phyloP scores from a whole-genome alignment of 2,329 filamentous ascomycete genomes.

The Cladosporium sp. region DNA sequence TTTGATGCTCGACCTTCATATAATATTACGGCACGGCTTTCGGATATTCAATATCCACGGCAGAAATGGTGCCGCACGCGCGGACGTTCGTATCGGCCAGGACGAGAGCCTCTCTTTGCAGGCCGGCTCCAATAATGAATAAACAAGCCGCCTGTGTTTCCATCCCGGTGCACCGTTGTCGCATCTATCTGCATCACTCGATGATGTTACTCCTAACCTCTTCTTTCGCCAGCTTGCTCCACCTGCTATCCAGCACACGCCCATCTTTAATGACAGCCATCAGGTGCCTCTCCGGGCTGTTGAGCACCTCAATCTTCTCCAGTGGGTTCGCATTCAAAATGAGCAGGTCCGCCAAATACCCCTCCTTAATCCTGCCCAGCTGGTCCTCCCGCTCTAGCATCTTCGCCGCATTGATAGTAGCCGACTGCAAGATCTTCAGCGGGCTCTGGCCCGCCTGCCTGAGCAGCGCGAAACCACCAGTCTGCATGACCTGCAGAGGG shows the following conservation, averaged over 20 bases:
- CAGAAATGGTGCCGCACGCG: no score
- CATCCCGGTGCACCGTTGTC: background rate
- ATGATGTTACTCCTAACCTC: background rate
- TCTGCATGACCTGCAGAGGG: slow-evolving; percentile 44
- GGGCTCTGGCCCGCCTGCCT: slow-evolving; percentile 38
- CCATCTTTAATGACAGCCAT: slow-evolving; percentile 52
- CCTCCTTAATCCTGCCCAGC: slow-evolving; percentile 46
- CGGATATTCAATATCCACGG: no score
- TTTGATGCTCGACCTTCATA: no score
- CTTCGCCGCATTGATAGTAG: slow-evolving; percentile 48
- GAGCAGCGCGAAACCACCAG: slow-evolving; percentile 44
- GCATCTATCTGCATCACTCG: background rate
- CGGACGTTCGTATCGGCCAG: no score
- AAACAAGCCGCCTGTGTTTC: no score
- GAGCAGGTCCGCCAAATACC: slow-evolving; percentile 49
- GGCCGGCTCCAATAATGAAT: no score
- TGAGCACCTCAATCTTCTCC: slow-evolving; percentile 49
- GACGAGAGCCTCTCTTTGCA: no score
- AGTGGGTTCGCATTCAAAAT: slow-evolving; percentile 49
- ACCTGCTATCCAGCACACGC: slow-evolving; percentile 36
- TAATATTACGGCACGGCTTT: no score
- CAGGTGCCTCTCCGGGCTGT: slow-evolving; percentile 42
- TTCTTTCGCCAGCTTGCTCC: slow-evolving; percentile 24
- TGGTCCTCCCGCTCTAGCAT: slow-evolving; percentile 42
- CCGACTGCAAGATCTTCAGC: slow-evolving; percentile 43